Conservation (phyloP, 2,329 filamentous ascomycete species). For the Pseudogymnoascus sp. region DNA sequence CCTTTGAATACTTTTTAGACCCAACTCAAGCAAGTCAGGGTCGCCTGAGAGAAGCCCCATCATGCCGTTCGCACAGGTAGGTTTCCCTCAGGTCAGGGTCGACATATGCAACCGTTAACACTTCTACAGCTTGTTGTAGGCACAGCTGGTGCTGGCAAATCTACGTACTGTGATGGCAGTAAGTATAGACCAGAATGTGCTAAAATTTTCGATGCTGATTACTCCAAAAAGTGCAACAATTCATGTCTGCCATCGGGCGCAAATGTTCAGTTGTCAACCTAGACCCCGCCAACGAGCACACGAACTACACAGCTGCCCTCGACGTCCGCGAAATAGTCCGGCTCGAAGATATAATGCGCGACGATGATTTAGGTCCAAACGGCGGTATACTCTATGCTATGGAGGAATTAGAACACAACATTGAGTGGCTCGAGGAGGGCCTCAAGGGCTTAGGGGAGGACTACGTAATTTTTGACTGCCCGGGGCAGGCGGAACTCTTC, state of each 20-base stretch:
- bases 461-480: slow-evolving; percentile 92
- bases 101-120: background rate
- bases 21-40: background rate
- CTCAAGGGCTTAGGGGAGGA: slow-evolving; percentile 77
- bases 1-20: background rate
- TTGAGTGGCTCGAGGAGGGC: slow-evolving; percentile 81
- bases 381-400: slow-evolving; percentile 88
- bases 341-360: slow-evolving; percentile 89
- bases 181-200: slow-evolving; percentile 25
- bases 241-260: slow-evolving; percentile 88
- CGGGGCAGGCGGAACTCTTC: slow-evolving; percentile 93
- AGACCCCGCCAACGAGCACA: slow-evolving; percentile 92
- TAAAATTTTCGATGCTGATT: slow-evolving; percentile 11
- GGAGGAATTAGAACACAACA: slow-evolving; percentile 89
- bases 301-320: slow-evolving; percentile 78
- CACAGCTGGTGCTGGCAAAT: slow-evolving; percentile 93
- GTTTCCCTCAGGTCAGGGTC: background rate
- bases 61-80: slow-evolving; percentile 29
- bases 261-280: slow-evolving; percentile 94
- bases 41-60: background rate
- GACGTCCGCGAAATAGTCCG: slow-evolving; percentile 86
- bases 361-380: slow-evolving; percentile 84
- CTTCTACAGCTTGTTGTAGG: slow-evolving; percentile 69
- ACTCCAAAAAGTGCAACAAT: slow-evolving; percentile 68
- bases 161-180: slow-evolving; percentile 96